Evolutionary conservation across 73 alveolate genomes (phyloP), one percentile per base, ranked within the genome.

Genomic region (Symbiodinium pilosum): DNA sequence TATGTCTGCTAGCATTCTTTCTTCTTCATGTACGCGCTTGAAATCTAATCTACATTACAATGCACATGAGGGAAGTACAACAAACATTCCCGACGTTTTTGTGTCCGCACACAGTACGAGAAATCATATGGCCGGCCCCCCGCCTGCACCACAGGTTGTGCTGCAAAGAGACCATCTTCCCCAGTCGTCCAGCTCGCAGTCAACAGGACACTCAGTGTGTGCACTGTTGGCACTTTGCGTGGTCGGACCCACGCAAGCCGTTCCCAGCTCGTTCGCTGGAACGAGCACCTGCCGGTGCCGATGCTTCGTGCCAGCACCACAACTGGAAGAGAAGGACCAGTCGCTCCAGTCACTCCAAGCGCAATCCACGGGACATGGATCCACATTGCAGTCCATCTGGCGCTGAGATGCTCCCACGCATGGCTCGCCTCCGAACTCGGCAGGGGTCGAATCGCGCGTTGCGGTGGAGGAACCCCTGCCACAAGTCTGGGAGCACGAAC

Each of bases 271-370:
- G 36, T 64, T 64, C 11, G 36, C 77, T 26, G 77, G 77, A 32
- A 11, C 36, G 7, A 28, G 32, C 2, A 64, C 77, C 32, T 64
- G 77, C 32, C 77, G 77, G 77, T 64, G 77, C 77, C 77, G 77
- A 26, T 64, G 77, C 77, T 64, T 64, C 2, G 77, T 21, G 32
- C 36, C 7, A 28, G 77, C 38, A 26, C 86, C 51, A 32, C 47
- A 36, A 14, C 51, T 36, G 12, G 86, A 6, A 32, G 86, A 39
- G 47, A 39, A 34, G 30, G 51, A 34, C 86, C 47, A 36, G 26
- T 39, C 86, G 51, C 86, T 75, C 86, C 86, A 75, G 42, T 75
- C 47, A 36, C 51, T 39, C 42, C 86, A 75, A 14, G 86, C 42
- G 86, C 51, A 39, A 75, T 34, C 86, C 42, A 39, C 51, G 2